Percentiles rank a stretch among this genome's conserved stretches.
phyloP scores from a whole-genome alignment of 805 yeast genomes.

The Pichia thaimueangensis region DNA sequence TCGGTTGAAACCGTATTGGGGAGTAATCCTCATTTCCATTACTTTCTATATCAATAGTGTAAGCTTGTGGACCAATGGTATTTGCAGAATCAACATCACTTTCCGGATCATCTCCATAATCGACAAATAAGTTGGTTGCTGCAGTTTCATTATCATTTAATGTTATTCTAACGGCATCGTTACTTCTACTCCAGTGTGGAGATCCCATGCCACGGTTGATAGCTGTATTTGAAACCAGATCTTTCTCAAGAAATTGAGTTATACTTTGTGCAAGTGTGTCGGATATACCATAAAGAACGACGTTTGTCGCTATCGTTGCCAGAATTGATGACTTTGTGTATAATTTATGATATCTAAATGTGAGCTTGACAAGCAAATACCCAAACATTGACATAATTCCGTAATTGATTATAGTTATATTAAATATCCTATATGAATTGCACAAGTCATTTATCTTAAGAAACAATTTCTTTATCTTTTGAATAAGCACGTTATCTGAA shows the following conservation, averaged over 20 bases:
- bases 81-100: background rate
- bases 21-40: background rate
- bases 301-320: slow-evolving; percentile 77
- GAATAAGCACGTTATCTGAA: background rate
- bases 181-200: background rate
- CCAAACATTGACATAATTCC: slow-evolving; percentile 44
- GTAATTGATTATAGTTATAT: slow-evolving; percentile 54
- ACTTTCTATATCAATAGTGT: slow-evolving; percentile 4
- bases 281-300: slow-evolving; percentile 81
- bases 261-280: slow-evolving; percentile 84
- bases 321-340: slow-evolving; percentile 61
- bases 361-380: slow-evolving; percentile 42
- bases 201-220: background rate
- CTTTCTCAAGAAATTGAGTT: slow-evolving; percentile 17
- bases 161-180: background rate
- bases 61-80: slow-evolving; percentile 7
- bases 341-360: slow-evolving; percentile 51
- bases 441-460: slow-evolving; percentile 9
- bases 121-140: slow-evolving; percentile 25
- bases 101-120: slow-evolving; percentile 27
- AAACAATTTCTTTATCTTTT: background rate
- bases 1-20: too few species aligned
- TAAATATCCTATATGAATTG: slow-evolving; percentile 28
- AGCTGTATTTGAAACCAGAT: background rate
- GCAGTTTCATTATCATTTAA: background rate